Evolutionary conservation across 106 monocot genomes (phyloP).

Genomic region (Dioscorea zingiberensis): DNA sequence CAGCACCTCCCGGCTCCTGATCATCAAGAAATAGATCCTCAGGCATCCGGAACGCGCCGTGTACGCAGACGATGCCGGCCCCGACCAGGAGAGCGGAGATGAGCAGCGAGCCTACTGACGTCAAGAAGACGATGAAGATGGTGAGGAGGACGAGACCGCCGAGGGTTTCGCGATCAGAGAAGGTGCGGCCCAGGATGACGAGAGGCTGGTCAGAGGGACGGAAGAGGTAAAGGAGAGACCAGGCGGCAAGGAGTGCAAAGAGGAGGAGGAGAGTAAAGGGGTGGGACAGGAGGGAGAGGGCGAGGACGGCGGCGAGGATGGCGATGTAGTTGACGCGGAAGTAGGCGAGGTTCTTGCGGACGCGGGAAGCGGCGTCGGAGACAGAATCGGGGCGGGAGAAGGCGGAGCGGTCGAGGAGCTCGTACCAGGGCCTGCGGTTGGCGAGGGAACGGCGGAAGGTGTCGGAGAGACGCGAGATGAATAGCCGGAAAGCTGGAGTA

Average conservation of each 20-base stretch:
- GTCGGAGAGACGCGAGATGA: conserved; percentile 20
- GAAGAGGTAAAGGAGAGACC: conserved; percentile 51
- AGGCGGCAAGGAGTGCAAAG: conserved; percentile 34
- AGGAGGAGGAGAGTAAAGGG: conserved; percentile 49
- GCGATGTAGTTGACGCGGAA: conserved; percentile 47
- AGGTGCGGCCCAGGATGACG: conserved; percentile 37
- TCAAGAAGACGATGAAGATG: conserved; percentile 36
- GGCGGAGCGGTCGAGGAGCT: conserved; percentile 45
- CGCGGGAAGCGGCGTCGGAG: conserved; percentile 30
- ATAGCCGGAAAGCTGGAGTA: conserved; percentile 21
- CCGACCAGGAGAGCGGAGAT: conserved; percentile 32
- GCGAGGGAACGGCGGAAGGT: conserved; percentile 29
- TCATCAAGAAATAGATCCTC: conserved; percentile 51
- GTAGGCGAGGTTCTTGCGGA: conserved; percentile 43
- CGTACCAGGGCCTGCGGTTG: conserved; percentile 40
- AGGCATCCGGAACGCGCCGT: conserved; percentile 38
- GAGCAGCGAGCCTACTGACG: conserved; percentile 44
- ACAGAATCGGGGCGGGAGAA: conserved; percentile 41
- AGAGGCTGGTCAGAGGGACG: conserved; percentile 39
- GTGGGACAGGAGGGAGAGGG: conserved; percentile 42
- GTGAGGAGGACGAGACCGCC: conserved; percentile 22
- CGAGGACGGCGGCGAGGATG: conserved; percentile 30
- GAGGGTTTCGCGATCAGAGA: conserved; percentile 40
- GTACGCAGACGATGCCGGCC: conserved; percentile 23
- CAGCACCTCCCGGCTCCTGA: conserved; percentile 20